Evolutionary conservation across 768 basidiomycete genomes (phyloP), one percentile per base, ranked within the genome.

Genomic region (Tephrocybe sp.): DNA sequence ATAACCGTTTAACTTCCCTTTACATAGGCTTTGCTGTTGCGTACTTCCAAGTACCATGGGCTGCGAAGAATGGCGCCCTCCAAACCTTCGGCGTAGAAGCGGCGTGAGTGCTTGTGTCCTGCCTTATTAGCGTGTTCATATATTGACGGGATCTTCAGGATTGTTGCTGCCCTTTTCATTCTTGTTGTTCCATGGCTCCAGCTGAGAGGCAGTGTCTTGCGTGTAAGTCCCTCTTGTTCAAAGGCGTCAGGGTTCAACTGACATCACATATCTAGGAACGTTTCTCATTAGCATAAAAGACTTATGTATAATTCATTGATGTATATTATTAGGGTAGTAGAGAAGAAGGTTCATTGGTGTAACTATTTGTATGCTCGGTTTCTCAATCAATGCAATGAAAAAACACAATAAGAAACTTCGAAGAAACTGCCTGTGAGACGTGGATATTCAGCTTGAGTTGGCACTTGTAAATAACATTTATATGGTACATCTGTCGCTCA

Each of bases 1-100:
- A 13, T 36, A 36, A 26, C 19, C 30, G 12, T n/a, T 34, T 22
- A 15, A 16, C 9, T 35, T 5, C 25, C 15, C 9, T 18, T 46
- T 15, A 3, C 27, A 1, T 34, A 73, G 76, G 83, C 3, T 86
- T 86, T 59, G 75, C 74, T 40, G 83, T 86, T 18, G 80, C 84
- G 1, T 85, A 80, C 63, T 86, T 80, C 63, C 83, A 86, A 60
- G 74, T 85, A 3, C 79, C 79, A 4, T 85, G 84, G 84, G 82
- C 83, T 5, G 59, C 65, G 24, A 80, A 76, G 55, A 61, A 80
- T 49, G 84, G 84, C 13, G 80, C 83, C 4, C 62, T 85, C 24
- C 80, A 84, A 51, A 78, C 80, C 5, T 79, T 84, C 57, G 83
- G 84, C 5, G 71, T 73, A 36, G 84, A 86, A 63, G 78, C 82